phyloP scores from a whole-genome alignment of 208 protist genomes.

The Leishmania martiniquensis region DNA sequence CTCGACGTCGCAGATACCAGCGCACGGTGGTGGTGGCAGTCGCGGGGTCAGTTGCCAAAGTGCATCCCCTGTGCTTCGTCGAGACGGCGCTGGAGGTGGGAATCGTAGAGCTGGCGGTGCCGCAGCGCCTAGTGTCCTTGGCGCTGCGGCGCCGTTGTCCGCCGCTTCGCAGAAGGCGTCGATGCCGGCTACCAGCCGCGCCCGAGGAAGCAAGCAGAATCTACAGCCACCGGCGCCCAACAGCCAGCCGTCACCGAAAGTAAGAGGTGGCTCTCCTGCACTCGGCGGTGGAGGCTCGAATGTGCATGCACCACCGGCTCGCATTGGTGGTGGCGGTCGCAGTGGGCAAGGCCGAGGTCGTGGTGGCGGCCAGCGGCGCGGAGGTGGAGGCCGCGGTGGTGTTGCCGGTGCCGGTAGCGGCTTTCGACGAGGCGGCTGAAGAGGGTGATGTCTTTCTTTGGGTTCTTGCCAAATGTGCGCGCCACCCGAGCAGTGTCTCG shows the following conservation, averaged over 20 bases:
- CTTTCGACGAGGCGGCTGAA: slow-evolving; percentile 12
- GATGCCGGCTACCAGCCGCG: not conserved
- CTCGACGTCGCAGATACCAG: not conserved
- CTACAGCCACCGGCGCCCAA: not conserved
- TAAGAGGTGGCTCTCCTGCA: not conserved
- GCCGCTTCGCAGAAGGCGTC: not conserved
- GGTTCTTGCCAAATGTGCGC: not conserved
- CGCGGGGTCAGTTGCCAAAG: not conserved
- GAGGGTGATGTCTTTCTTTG: not conserved
- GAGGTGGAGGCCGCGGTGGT: slow-evolving; percentile 27
- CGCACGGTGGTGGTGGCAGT: not conserved
- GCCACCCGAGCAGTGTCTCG: not conserved
- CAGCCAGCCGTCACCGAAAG: not conserved
- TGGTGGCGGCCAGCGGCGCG: slow-evolving; percentile 13
- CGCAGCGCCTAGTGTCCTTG: not conserved
- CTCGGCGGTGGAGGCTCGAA: slow-evolving; percentile 1
- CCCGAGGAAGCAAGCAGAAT: not conserved
- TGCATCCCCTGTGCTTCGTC: not conserved
- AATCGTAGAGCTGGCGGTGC: not conserved
- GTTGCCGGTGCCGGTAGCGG: slow-evolving; percentile 1
- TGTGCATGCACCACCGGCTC: slow-evolving; percentile 1
- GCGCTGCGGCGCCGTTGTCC: not conserved
- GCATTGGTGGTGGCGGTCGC: not conserved
- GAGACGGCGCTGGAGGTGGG: not conserved
- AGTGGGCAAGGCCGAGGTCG: slow-evolving; percentile 19